These are phyloP conservation scores for Liriodendron chinense DNA, from an alignment of 164 flowering plant genomes.

Conservation along the genomic window DNA sequence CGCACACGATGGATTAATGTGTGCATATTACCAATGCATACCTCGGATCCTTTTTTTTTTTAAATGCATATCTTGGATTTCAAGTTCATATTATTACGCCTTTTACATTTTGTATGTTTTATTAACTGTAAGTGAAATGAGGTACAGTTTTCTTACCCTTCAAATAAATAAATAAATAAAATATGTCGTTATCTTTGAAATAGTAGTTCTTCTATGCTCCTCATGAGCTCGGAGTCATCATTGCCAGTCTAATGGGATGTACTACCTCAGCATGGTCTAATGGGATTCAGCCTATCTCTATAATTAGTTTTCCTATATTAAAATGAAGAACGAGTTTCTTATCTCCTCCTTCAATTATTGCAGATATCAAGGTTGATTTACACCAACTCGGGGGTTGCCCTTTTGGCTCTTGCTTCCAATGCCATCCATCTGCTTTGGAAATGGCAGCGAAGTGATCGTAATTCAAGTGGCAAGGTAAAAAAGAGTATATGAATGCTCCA, in stretches of 20 bases:
- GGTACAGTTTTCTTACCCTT: too few species aligned
- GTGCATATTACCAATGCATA: too few species aligned
- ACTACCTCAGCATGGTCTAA: neutral
- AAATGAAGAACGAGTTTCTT: neutral
- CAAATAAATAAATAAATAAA: too few species aligned
- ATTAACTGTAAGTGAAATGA: too few species aligned
- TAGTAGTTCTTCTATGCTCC: too few species aligned
- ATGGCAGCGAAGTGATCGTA: constrained; percentile 70
- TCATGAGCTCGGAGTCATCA: neutral
- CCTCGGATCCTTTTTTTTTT: too few species aligned
- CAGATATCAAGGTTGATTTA: constrained; percentile 77
- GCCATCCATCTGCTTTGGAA: constrained; percentile 78
- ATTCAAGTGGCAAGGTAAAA: constrained; percentile 59
- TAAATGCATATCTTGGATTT: too few species aligned
- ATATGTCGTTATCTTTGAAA: too few species aligned
- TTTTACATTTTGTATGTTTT: too few species aligned
- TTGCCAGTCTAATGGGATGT: neutral
- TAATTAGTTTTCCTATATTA: neutral
- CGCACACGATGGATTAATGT: too few species aligned
- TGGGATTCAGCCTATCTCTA: neutral
- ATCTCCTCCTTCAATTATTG: constrained; percentile 10
- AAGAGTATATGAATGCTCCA: neutral
- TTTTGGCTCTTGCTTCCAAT: constrained; percentile 76
- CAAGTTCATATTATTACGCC: too few species aligned
- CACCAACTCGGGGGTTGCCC: constrained; percentile 69